Conservation (phyloP, 2,329 filamentous ascomycete species). For the Fusarium haematococcum region DNA sequence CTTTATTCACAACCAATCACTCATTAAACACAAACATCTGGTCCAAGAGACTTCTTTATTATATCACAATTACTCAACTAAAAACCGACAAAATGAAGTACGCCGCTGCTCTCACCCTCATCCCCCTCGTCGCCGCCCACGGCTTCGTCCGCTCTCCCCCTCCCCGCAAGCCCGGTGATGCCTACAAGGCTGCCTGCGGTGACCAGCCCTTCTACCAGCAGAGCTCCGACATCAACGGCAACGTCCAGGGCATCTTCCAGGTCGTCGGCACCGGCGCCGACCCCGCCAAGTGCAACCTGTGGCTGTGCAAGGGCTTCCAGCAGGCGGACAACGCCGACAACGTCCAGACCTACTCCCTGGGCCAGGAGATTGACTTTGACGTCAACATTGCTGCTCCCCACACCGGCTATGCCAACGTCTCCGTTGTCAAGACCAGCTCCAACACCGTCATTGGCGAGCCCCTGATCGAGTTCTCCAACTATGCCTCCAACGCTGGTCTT, state of each 20-base stretch:
- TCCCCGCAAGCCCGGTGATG: conserved; percentile 55
- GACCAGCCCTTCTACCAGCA: conserved; percentile 52
- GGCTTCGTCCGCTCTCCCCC: conserved; percentile 57
- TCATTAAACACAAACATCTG: conserved; percentile 41
- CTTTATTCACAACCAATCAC: conserved; percentile 24
- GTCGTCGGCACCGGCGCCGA: conserved; percentile 43
- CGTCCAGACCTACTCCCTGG: conserved; percentile 56
- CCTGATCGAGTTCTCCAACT: conserved; percentile 66
- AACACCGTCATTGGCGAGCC: conserved; percentile 64
- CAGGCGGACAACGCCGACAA: conserved; percentile 58
- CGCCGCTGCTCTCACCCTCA: conserved; percentile 39
- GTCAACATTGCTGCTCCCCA: conserved; percentile 58
- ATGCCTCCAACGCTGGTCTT: conserved; percentile 60
- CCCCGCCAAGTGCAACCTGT: conserved; percentile 52
- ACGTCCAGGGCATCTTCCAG: conserved; percentile 52
- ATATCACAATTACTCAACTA: conserved; percentile 6
- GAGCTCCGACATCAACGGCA: conserved; percentile 52
- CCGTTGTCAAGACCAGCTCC: conserved; percentile 64
- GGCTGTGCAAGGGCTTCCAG: conserved; percentile 60
- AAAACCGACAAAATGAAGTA: conserved; percentile 38
- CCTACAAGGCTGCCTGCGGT: conserved; percentile 59
- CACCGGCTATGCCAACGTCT: conserved; percentile 65
- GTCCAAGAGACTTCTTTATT: conserved; percentile 42
- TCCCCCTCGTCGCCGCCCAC: conserved; percentile 54
- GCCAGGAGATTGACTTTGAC: conserved; percentile 57